Base-by-base conservation (phyloP, 1,284 basidiomycete genomes). In the Marasmius sp. region DNA sequence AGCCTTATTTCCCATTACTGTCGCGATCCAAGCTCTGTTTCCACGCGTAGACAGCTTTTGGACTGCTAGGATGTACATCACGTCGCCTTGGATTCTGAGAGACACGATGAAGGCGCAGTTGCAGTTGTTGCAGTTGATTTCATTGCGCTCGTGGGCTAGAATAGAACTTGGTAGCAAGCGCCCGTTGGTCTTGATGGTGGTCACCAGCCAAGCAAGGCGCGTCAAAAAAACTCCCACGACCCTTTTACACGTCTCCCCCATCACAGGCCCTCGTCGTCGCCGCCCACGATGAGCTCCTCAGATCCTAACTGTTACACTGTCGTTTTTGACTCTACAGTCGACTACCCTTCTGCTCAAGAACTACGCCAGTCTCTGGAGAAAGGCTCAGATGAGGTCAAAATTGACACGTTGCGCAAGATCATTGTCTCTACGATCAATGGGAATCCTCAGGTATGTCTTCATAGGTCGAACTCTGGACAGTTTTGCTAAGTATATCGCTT, bases 341-440 rank as follows among this genome's bases (percentile, higher is more conserved):
- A 94, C 75, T 82, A 85, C 18, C 92, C 92, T n/a, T 88, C 93
- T 36, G 84, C 85, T 1, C 84, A 89, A 68, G 97, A 99, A 69
- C 85, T 99, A 60, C 86, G 95, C 63, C 85, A 88, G 65, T 87
- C 88, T 50, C 84, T 99, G 57, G 94, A 98, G 80, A 98, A 97
- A 78, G 96, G 95, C 63, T 87, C 91, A n/a, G 97, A 98, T 77
- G 97, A 98, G 70, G 89, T 95, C 80, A 99, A 98, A 82, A 81
- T 98, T 71, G 96, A 99, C 79, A 95, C 96, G 70, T 89, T 99
- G 81, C 88, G 95, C 73, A 92, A 90, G 78, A 97, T 99, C 79
- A 94, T 99, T 70, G 86, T 96, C 63, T 89, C 94, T 51, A 99
- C 96, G 53, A 91, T 98, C 76, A 98, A 98, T 81, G 97, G 97